These are phyloP conservation scores for Dendrobium huoshanense DNA, from an alignment of 106 monocot species.

Conservation along the genomic window DNA sequence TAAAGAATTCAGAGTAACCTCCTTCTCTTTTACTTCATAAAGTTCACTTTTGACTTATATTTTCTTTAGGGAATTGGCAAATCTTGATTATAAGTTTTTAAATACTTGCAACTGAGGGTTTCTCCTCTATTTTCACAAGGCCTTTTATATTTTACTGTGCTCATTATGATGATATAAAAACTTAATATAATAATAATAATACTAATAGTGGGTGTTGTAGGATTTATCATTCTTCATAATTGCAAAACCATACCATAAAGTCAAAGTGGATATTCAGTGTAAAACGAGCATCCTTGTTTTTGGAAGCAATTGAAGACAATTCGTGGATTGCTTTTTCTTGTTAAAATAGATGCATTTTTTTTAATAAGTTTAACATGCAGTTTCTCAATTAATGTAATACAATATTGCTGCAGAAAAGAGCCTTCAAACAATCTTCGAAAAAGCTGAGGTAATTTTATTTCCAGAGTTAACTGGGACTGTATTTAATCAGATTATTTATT, in stretches of 20 bases:
- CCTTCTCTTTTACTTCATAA: not conserved
- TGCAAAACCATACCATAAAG: not conserved
- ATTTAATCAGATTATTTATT: not conserved
- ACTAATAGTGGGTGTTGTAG: not conserved
- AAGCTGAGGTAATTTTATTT: slow-evolving; percentile 29
- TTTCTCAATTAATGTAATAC: slow-evolving; percentile 11
- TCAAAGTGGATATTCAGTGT: not conserved
- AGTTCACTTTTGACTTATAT: not conserved
- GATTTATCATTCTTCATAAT: not conserved
- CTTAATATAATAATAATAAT: not conserved
- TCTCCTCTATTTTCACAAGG: not conserved
- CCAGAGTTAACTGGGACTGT: not conserved
- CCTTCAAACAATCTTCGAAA: slow-evolving; percentile 18
- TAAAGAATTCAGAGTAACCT: not conserved
- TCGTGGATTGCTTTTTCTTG: not conserved
- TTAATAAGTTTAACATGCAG: not conserved
- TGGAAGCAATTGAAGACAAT: not conserved
- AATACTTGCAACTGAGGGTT: not conserved
- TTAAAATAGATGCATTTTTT: not conserved
- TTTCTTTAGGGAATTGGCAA: not conserved
- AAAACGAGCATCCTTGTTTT: not conserved
- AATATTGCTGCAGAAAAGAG: slow-evolving; percentile 39
- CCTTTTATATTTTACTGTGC: not conserved
- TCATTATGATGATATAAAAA: not conserved
- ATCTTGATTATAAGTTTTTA: not conserved